Percentiles rank a stretch among this genome's conserved stretches.
phyloP scores from a whole-genome alignment of 345 rosid genomes.

The Camelina sativa region DNA sequence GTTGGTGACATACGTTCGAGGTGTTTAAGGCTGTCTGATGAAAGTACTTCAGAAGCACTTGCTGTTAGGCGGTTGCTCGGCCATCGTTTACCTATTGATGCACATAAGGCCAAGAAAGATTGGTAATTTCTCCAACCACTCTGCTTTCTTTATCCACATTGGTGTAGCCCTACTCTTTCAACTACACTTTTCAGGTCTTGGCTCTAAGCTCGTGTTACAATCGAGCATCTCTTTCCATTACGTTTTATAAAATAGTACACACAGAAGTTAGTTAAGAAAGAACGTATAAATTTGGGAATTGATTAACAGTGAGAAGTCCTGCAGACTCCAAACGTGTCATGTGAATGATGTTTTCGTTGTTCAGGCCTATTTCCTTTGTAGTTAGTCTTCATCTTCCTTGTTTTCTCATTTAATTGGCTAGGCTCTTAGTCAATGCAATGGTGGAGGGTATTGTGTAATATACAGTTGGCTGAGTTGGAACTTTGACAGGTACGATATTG shows the following conservation, averaged over 20 bases:
- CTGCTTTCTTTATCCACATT: background rate
- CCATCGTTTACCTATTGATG: slow-evolving; percentile 75
- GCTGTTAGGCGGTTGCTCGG: slow-evolving; percentile 90
- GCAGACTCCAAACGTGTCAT: background rate
- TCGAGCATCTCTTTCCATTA: background rate
- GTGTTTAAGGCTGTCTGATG: slow-evolving; percentile 86
- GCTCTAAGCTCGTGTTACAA: background rate
- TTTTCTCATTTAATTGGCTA: slow-evolving; percentile 32
- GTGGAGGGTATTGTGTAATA: slow-evolving; percentile 30
- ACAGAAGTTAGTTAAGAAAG: background rate
- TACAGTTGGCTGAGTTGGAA: slow-evolving; percentile 44
- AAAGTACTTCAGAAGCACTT: slow-evolving; percentile 89
- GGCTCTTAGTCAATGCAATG: slow-evolving; percentile 37
- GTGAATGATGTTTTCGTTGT: background rate
- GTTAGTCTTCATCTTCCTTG: background rate
- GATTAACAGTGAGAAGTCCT: background rate
- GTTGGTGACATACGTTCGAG: slow-evolving; percentile 96
- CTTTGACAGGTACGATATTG: slow-evolving; percentile 80
- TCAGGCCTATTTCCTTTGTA: background rate
- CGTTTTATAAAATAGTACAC: background rate
- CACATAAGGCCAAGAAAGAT: slow-evolving; percentile 72
- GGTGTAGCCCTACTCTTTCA: background rate
- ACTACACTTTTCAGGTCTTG: background rate
- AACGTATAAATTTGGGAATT: background rate
- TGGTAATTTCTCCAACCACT: slow-evolving; percentile 55